Evolutionary conservation across 371 early-diverging fungal genomes (phyloP).

Genomic region (Lichtheimia ornata): DNA sequence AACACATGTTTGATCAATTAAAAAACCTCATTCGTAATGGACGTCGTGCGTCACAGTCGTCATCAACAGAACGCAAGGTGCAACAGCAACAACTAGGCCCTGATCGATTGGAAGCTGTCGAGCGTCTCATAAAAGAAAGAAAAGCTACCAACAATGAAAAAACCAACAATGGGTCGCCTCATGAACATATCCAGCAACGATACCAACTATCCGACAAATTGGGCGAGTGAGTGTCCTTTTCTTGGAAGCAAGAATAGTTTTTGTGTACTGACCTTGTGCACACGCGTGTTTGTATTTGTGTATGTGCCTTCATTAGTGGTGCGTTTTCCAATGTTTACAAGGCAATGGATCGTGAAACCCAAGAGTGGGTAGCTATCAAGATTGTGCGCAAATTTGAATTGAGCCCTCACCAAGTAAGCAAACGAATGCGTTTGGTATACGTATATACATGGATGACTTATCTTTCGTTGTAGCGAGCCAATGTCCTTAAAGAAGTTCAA

Average conservation of each 20-base stretch:
- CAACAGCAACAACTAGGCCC: not conserved
- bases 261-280: not conserved
- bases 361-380: conserved; percentile 79
- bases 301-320: conserved; percentile 50
- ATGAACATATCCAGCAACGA: conserved; percentile 59
- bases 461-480: conserved; percentile 59
- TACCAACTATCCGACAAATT: conserved; percentile 61
- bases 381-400: conserved; percentile 68
- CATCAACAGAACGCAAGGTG: too few species aligned
- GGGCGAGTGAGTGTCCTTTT: conserved; percentile 64
- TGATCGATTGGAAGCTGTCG: conserved; percentile 9
- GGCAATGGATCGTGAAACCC: conserved; percentile 60
- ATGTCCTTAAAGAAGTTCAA: conserved; percentile 84
- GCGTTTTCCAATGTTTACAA: conserved; percentile 83
- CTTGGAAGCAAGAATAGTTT: conserved; percentile 1
- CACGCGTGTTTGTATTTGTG: not conserved
- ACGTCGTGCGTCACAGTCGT: too few species aligned
- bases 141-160: conserved; percentile 38
- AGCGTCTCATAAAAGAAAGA: conserved; percentile 26
- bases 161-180: conserved; percentile 27
- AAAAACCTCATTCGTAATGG: too few species aligned
- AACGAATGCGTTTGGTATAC: not conserved
- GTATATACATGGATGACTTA: conserved; percentile 33
- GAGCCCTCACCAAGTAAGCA: conserved; percentile 47
- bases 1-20: too few species aligned